phyloP scores from a whole-genome alignment of 2,329 filamentous ascomycete genomes.

The Cladorrhinum sp. region DNA sequence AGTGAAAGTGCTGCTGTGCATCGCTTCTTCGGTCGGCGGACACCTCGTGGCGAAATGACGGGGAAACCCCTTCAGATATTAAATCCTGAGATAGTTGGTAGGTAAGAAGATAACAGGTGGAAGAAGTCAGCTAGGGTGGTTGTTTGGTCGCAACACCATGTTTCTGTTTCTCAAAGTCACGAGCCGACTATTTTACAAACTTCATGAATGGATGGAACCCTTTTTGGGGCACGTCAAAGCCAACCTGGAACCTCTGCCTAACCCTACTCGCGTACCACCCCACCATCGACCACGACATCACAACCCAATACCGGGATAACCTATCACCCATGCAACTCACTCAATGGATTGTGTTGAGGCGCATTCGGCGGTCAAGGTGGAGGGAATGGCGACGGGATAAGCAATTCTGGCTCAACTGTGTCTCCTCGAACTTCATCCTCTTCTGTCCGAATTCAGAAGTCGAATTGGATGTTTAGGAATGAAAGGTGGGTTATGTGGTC shows the following conservation, averaged over 20 bases:
- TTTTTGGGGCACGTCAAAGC: slow-evolving; percentile 9
- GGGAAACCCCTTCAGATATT: neutral
- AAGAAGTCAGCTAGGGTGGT: neutral
- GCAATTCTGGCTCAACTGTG: neutral
- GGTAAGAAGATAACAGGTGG: neutral
- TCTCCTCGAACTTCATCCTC: neutral
- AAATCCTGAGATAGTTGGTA: neutral
- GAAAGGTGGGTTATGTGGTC: neutral
- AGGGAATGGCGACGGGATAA: neutral
- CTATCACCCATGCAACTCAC: neutral
- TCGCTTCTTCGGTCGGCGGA: neutral
- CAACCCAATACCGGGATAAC: neutral
- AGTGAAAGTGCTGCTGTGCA: slow-evolving; percentile 2
- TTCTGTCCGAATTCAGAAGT: neutral
- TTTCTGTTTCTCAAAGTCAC: neutral
- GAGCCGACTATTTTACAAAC: slow-evolving; percentile 8
- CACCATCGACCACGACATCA: slow-evolving; percentile 2
- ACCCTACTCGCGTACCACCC: slow-evolving; percentile 1
- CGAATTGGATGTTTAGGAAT: neutral
- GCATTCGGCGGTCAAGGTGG: slow-evolving; percentile 3
- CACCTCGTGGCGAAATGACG: neutral
- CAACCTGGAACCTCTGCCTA: neutral
- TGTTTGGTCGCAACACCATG: slow-evolving; percentile 14
- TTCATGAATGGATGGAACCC: neutral
- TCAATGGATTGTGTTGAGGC: neutral